Base-by-base conservation (phyloP, 2,329 filamentous ascomycete genomes). In the Claviceps humidiphila region DNA sequence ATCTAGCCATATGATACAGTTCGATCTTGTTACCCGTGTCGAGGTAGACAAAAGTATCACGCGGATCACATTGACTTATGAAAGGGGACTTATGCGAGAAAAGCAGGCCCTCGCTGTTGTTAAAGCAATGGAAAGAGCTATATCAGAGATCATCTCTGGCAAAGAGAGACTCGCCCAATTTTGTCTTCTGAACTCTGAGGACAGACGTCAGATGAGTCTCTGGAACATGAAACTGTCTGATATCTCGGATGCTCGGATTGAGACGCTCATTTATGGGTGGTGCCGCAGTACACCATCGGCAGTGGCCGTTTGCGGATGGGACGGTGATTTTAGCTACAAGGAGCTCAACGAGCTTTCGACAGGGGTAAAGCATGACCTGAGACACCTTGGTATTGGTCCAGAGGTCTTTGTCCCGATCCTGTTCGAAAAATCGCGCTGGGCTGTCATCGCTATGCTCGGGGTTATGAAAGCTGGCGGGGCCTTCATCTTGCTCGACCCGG, bases 261-360 rank as follows among this genome's bases (percentile, higher is more conserved):
- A 40, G 4, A 14, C 34, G 6, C 47, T 41, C 22, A 49, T 49
- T 8, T 2, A 9, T 11, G 38, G 17, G 37, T 38, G 38, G 14
- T 49, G 47, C 20, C 13, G 37, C 20, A 14, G 14, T 6, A 40
- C 34, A 20, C 47, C 47, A 8, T 41, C 47, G 1, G 47, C 47
- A 11, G 11, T 24, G 37, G 55, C 55, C 8, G 38, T 56, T 3
- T 49, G 38, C 17, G 50, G 55, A 17, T 58, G 56, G 56, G 60
- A 74, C 74, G 51, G 76, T 71, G 60, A 68, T 66, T 55, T 68
- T 68, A 51, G 59, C 66, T 22, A 68, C 51, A 54, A 64, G 56
- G 43, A 72, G 24, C 60, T 72, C 3, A 34, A 56, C 34, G n/a
- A 14, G 8, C 45, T 55, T n/a, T 44, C 54, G 1, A 38, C 47